These are phyloP conservation scores for Cucurbitaria berberidis DNA, from an alignment of 2,329 filamentous ascomycete species.

Conservation along the genomic window DNA sequence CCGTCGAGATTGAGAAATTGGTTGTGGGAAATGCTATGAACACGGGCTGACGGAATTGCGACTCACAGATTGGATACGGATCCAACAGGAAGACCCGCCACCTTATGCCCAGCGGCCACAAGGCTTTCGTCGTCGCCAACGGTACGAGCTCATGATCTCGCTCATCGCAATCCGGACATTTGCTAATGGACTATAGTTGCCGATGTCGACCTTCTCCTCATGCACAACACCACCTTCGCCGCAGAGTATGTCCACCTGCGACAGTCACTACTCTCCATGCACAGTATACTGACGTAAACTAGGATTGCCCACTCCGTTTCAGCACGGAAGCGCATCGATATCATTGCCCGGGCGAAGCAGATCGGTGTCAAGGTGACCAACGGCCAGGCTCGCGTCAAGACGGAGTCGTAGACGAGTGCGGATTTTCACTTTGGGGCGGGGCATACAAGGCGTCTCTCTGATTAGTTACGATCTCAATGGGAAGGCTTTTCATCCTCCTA, in stretches of 20 bases:
- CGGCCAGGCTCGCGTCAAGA: slow-evolving; percentile 97
- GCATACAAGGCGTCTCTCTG: slow-evolving; percentile 49
- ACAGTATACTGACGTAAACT: slow-evolving; percentile 19
- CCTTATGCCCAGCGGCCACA: slow-evolving; percentile 99
- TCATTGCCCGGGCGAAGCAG: slow-evolving; percentile 96
- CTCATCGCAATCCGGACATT: not conserved
- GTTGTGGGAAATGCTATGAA: slow-evolving; percentile 4
- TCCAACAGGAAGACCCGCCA: slow-evolving; percentile 99
- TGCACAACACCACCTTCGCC: slow-evolving; percentile 99
- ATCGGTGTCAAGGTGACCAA: slow-evolving; percentile 99
- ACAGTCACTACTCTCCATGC: not conserved
- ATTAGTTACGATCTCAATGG: slow-evolving; percentile 47
- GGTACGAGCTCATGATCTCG: slow-evolving; percentile 35
- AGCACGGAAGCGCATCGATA: slow-evolving; percentile 97
- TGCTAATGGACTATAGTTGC: slow-evolving; percentile 56
- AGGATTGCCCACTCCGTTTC: slow-evolving; percentile 99
- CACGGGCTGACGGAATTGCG: slow-evolving; percentile 38
- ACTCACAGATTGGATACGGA: slow-evolving; percentile 88
- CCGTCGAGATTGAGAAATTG: not conserved
- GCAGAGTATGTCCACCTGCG: slow-evolving; percentile 75
- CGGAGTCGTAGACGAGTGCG: slow-evolving; percentile 69
- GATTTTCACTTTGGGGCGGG: slow-evolving; percentile 38
- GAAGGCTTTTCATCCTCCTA: slow-evolving; percentile 41
- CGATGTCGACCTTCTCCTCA: slow-evolving; percentile 96
- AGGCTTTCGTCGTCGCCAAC: slow-evolving; percentile 99